Percentiles rank a stretch among this genome's conserved stretches.
Conservation (phyloP, 768 basidiomycete species). For the Termitomyces sp. region DNA sequence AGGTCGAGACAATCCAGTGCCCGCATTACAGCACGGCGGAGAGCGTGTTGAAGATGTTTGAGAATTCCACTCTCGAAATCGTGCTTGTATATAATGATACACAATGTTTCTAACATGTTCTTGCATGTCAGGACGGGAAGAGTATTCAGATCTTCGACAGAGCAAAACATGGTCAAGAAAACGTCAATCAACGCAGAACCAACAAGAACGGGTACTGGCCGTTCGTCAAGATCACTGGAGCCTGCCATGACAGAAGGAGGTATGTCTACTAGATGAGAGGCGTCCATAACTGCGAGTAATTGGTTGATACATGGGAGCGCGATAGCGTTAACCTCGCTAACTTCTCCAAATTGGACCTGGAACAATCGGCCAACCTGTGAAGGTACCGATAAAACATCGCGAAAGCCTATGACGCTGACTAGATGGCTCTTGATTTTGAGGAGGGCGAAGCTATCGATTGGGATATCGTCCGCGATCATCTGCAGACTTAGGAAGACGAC, state of each 20-base stretch:
- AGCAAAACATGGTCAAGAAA: conserved; percentile 48
- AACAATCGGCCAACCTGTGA: conserved; percentile 48
- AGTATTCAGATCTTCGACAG: conserved; percentile 39
- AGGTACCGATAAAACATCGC: conserved; percentile 44
- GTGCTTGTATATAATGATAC: conserved; percentile 72
- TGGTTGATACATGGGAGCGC: conserved; percentile 59
- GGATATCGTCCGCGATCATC: conserved; percentile 65
- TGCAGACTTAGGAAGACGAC: conserved; percentile 57
- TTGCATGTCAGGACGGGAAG: conserved; percentile 60
- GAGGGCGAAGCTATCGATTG: conserved; percentile 48
- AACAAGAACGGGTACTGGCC: conserved; percentile 43
- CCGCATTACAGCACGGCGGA: conserved; percentile 53
- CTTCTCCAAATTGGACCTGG: conserved; percentile 52
- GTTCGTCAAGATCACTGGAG: conserved; percentile 43
- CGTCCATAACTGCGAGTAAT: conserved; percentile 59
- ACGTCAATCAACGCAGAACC: conserved; percentile 68
- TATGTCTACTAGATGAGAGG: conserved; percentile 47
- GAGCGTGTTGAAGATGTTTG: conserved; percentile 48
- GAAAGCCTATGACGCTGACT: conserved; percentile 53
- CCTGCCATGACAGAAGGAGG: conserved; percentile 41
- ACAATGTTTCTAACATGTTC: conserved; percentile 58
- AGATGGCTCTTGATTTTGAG: conserved; percentile 62
- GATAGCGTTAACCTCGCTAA: conserved; percentile 38
- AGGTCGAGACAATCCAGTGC: conserved; percentile 49
- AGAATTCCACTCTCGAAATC: conserved; percentile 60